phyloP scores from a whole-genome alignment of 768 basidiomycete genomes.

The Auriscalpium vulgare region DNA sequence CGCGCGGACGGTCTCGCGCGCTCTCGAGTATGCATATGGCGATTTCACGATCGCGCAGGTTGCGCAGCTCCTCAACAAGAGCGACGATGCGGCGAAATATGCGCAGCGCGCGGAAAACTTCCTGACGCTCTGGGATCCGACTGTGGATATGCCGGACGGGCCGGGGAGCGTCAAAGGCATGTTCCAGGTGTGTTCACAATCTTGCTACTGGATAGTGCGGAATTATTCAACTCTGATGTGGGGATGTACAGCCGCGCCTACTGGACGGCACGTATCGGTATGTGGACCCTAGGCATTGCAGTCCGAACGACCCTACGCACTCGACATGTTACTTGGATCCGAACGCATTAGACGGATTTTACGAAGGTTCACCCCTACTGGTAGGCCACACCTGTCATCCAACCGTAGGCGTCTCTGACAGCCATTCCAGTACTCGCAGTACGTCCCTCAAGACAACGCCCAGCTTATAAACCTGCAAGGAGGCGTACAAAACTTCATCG shows the following conservation, averaged over 20 bases:
- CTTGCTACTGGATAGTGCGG: no score
- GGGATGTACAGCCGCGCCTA: slow-evolving; percentile 39
- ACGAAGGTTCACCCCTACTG: slow-evolving; percentile 55
- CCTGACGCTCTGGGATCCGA: slow-evolving; percentile 51
- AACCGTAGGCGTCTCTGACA: neutral
- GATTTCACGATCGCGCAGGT: slow-evolving; percentile 63
- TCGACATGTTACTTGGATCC: slow-evolving; percentile 56
- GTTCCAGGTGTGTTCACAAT: slow-evolving; percentile 39
- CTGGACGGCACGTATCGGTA: slow-evolving; percentile 51
- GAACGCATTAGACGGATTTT: slow-evolving; percentile 51
- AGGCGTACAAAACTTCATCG: slow-evolving; percentile 44
- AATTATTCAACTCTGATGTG: no score
- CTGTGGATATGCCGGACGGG: slow-evolving; percentile 40
- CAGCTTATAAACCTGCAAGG: slow-evolving; percentile 55
- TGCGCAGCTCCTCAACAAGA: slow-evolving; percentile 43
- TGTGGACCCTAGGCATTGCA: slow-evolving; percentile 62
- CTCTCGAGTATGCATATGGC: slow-evolving; percentile 57
- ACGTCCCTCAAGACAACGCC: slow-evolving; percentile 59
- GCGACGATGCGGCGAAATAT: slow-evolving; percentile 42
- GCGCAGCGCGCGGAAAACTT: slow-evolving; percentile 47
- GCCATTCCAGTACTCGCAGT: slow-evolving; percentile 26
- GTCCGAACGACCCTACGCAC: slow-evolving; percentile 47
- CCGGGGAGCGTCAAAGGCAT: slow-evolving; percentile 41
- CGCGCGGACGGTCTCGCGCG: slow-evolving; percentile 43
- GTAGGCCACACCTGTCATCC: slow-evolving; percentile 26